phyloP scores from a whole-genome alignment of 2,329 filamentous ascomycete genomes.

The Fusarium tjaetaba region DNA sequence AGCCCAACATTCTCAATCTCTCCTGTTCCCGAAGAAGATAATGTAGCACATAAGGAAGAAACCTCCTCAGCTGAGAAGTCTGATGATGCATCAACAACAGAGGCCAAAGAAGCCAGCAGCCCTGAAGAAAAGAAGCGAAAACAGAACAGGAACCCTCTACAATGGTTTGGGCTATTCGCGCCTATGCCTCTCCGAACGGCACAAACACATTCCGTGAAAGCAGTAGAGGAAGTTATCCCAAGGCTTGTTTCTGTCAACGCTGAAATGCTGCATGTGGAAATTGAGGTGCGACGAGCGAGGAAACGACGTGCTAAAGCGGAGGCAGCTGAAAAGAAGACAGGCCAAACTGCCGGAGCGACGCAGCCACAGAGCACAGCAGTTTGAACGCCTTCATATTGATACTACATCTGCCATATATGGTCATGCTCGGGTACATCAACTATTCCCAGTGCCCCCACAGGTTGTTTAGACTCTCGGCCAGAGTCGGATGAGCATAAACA shows the following conservation, averaged over 20 bases:
- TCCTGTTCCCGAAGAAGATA: constrained; percentile 6
- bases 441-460: constrained; percentile 57
- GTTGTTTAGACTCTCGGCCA: constrained; percentile 63
- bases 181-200: constrained; percentile 65
- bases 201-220: constrained; percentile 66
- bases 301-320: constrained; percentile 64
- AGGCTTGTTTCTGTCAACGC: constrained; percentile 65
- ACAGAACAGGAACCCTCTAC: constrained; percentile 57
- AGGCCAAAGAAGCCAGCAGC: constrained; percentile 15
- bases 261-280: constrained; percentile 73
- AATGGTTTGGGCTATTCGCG: constrained; percentile 66
- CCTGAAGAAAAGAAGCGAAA: constrained; percentile 23
- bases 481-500: constrained; percentile 61
- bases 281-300: constrained; percentile 71
- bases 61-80: neutral
- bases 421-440: neutral
- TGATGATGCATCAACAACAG: constrained; percentile 5
- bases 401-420: neutral
- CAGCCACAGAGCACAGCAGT: constrained; percentile 16
- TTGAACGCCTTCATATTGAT: constrained; percentile 17
- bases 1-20: constrained; percentile 34
- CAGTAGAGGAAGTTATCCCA: constrained; percentile 67
- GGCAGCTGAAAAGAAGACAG: constrained; percentile 47
- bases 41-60: neutral
- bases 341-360: neutral